Evolutionary conservation across 2,329 filamentous ascomycete species (phyloP).

Genomic region (Pseudohalonectria lignicola): DNA sequence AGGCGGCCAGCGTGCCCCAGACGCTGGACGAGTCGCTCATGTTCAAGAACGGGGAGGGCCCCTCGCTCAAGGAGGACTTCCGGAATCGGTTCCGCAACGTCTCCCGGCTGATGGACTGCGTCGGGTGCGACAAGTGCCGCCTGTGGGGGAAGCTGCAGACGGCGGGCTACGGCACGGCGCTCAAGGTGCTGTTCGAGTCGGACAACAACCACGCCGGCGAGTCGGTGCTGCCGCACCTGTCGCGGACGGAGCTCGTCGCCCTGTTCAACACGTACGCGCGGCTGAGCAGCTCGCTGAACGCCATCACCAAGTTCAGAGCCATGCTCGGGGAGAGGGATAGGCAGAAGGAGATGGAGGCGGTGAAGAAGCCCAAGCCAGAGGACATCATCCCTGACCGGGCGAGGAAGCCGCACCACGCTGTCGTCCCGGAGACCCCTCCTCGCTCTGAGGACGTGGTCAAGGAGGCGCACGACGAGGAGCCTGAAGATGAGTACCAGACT

Average conservation of each 20-base stretch:
- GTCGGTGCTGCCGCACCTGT: constrained; percentile 49
- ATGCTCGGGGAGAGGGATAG: constrained; percentile 34
- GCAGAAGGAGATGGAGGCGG: constrained; percentile 12
- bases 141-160: constrained; percentile 98
- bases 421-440: no score
- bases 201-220: constrained; percentile 50
- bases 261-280: constrained; percentile 89
- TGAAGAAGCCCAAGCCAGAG: constrained; percentile 13
- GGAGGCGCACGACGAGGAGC: constrained; percentile 21
- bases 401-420: constrained; percentile 31
- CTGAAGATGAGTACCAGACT: constrained; percentile 23
- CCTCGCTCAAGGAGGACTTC: constrained; percentile 90
- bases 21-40: constrained; percentile 94
- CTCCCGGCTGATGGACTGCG: constrained; percentile 94
- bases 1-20: constrained; percentile 57
- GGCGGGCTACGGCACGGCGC: constrained; percentile 82
- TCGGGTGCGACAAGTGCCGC: constrained; percentile 96
- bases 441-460: no score
- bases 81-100: constrained; percentile 95
- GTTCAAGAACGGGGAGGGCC: constrained; percentile 71
- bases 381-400: constrained; percentile 22
- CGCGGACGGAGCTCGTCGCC: constrained; percentile 86
- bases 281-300: constrained; percentile 68
- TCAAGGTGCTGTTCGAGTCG: constrained; percentile 94
- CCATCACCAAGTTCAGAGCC: constrained; percentile 59